These are phyloP conservation scores for Grigorovia humatica DNA, from an alignment of 805 yeast species.

Conservation along the genomic window DNA sequence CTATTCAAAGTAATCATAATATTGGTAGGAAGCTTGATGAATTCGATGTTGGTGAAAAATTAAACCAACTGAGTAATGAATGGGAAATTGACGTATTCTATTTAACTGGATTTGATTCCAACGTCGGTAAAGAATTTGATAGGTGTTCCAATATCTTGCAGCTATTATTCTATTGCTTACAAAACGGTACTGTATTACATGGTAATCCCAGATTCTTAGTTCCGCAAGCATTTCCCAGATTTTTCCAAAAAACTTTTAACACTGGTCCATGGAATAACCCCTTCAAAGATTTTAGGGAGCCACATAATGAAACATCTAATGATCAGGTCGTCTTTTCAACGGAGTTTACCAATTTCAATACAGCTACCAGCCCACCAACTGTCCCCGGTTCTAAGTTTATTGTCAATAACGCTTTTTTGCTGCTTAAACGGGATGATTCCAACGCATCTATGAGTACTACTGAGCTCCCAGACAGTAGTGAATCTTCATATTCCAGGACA, in stretches of 20 bases:
- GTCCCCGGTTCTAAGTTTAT: neutral
- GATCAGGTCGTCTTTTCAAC: neutral
- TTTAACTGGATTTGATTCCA: slow-evolving; percentile 1
- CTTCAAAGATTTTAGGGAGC: slow-evolving; percentile 27
- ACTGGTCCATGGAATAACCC: slow-evolving; percentile 78
- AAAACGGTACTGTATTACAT: slow-evolving; percentile 10
- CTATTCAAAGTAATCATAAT: neutral
- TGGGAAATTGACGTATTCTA: neutral
- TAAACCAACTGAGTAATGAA: neutral
- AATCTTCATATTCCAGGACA: neutral
- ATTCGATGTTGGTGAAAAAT: neutral
- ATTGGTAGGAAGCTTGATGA: neutral
- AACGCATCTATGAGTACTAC: neutral
- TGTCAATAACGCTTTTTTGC: neutral
- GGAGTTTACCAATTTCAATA: neutral
- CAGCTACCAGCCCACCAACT: neutral
- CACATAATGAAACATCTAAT: neutral
- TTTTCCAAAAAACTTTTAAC: slow-evolving; percentile 53
- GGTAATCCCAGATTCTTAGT: slow-evolving; percentile 17
- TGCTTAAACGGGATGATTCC: neutral
- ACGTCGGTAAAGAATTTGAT: slow-evolving; percentile 20
- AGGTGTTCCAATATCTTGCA: slow-evolving; percentile 23
- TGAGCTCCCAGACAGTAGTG: neutral
- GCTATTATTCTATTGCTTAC: slow-evolving; percentile 21
- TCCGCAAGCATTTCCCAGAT: slow-evolving; percentile 65